A percentile compares a stretch with the other conserved stretches of the same genome.
These are phyloP conservation scores for Oryza longistaminata DNA, from an alignment of 176 grass and related monocot species.

Conservation along the genomic window DNA sequence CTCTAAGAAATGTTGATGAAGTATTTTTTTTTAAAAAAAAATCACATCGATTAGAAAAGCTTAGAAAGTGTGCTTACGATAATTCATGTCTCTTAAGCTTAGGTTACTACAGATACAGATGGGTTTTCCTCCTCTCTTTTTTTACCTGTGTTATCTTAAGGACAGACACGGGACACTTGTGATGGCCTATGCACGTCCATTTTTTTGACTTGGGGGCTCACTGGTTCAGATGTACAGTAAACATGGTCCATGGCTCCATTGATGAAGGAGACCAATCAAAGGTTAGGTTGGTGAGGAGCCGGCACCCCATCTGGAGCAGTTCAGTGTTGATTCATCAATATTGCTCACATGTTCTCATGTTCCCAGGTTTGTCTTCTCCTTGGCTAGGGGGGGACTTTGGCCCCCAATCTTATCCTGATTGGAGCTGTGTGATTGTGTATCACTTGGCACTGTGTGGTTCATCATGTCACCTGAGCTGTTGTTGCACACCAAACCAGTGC, in stretches of 20 bases:
- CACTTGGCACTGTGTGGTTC: background rate
- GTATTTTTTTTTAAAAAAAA: too few species aligned
- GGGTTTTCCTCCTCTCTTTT: too few species aligned
- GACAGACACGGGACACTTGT: background rate
- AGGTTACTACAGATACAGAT: too few species aligned
- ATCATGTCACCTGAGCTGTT: background rate
- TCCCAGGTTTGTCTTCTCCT: background rate
- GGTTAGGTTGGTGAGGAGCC: background rate
- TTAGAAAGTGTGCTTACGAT: too few species aligned
- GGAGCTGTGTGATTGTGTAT: background rate
- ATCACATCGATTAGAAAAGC: too few species aligned
- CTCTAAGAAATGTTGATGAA: too few species aligned
- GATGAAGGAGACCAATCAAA: background rate
- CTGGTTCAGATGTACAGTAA: background rate
- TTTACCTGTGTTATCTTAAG: background rate
- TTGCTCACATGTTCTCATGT: background rate
- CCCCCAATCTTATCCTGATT: background rate
- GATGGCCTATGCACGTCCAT: background rate
- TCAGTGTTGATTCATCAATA: background rate
- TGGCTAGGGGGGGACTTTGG: background rate
- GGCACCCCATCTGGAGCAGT: background rate
- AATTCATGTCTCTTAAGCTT: too few species aligned
- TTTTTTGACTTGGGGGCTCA: background rate
- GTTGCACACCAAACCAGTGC: conserved; percentile 6
- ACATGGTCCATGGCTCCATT: background rate